Evolutionary conservation across 768 basidiomycete genomes (phyloP).

Genomic region (Kwoniella sp.): DNA sequence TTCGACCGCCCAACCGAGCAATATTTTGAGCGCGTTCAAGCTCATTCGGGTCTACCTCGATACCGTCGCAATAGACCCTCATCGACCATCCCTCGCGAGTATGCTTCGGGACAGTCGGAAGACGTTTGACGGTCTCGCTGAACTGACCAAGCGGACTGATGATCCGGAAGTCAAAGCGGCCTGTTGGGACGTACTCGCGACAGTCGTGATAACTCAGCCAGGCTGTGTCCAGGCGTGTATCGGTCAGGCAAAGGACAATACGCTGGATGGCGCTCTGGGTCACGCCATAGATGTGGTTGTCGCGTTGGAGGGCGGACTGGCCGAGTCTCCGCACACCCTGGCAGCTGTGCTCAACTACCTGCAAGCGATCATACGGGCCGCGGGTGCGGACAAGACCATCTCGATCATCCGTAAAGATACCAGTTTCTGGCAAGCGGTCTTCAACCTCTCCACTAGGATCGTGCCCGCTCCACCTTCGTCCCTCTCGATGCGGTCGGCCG

Average conservation of each 20-base stretch:
- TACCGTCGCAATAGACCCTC: slow-evolving; percentile 16
- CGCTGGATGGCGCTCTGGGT: slow-evolving; percentile 59
- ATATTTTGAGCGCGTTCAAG: slow-evolving; percentile 16
- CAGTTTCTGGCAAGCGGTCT: slow-evolving; percentile 68
- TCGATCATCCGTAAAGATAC: slow-evolving; percentile 56
- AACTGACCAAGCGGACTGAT: slow-evolving; percentile 27
- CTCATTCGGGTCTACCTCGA: slow-evolving; percentile 28
- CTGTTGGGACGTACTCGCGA: slow-evolving; percentile 76
- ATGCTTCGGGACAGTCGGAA: slow-evolving; percentile 24
- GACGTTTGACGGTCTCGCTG: slow-evolving; percentile 12
- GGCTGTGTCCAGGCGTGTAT: slow-evolving; percentile 67
- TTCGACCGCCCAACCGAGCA: slow-evolving; percentile 15
- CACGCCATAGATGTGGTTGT: slow-evolving; percentile 64
- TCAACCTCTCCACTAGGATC: slow-evolving; percentile 62
- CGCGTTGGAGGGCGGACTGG: slow-evolving; percentile 72
- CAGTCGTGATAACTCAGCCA: slow-evolving; percentile 79
- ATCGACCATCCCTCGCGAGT: slow-evolving; percentile 33
- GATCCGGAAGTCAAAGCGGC: slow-evolving; percentile 59
- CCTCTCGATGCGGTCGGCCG: slow-evolving; percentile 34
- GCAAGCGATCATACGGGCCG: slow-evolving; percentile 58
- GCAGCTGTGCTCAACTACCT: slow-evolving; percentile 67
- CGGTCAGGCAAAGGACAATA: slow-evolving; percentile 37
- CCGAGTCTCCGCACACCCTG: slow-evolving; percentile 69
- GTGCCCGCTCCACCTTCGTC: slow-evolving; percentile 63
- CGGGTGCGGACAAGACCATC: slow-evolving; percentile 75